Percentiles rank a stretch among this genome's conserved stretches.
phyloP scores from a whole-genome alignment of 2,329 filamentous ascomycete species.

The Aspergillus oerlinghausenensis region DNA sequence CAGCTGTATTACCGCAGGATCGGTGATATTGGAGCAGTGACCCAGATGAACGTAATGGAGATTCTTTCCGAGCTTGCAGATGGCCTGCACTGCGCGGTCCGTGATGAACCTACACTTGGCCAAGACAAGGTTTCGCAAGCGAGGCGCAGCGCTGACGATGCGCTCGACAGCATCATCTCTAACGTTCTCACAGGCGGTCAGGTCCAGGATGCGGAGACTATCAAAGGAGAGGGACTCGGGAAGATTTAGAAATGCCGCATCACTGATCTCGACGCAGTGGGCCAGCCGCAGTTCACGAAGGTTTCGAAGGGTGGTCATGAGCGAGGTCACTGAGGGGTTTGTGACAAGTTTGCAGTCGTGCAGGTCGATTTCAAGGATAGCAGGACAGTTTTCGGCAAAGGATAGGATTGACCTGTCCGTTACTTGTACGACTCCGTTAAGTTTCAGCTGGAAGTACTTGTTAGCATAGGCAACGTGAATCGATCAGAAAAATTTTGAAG shows the following conservation, averaged over 20 bases:
- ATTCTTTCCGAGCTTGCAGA: constrained; percentile 88
- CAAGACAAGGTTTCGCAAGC: constrained; percentile 85
- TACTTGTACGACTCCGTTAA: constrained; percentile 85
- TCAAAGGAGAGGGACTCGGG: constrained; percentile 69
- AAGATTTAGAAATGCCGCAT: constrained; percentile 79
- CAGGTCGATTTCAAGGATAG: constrained; percentile 94
- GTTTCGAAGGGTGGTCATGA: constrained; percentile 72
- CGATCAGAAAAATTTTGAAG: constrained; percentile 9
- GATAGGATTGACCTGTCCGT: constrained; percentile 77
- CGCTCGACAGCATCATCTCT: constrained; percentile 83
- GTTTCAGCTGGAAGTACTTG: constrained; percentile 63
- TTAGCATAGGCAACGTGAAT: constrained; percentile 8
- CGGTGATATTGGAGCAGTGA: constrained; percentile 87
- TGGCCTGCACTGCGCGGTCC: constrained; percentile 79
- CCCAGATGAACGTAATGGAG: constrained; percentile 94
- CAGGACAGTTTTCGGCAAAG: constrained; percentile 82
- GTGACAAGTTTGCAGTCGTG: constrained; percentile 78
- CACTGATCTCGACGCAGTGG: constrained; percentile 77
- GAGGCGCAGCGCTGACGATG: constrained; percentile 80
- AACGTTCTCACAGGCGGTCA: constrained; percentile 80
- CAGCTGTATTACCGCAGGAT: constrained; percentile 77
- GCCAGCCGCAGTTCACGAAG: constrained; percentile 87
- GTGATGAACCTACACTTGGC: constrained; percentile 94
- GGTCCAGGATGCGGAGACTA: constrained; percentile 83
- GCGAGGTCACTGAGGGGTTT: constrained; percentile 74